phyloP scores from a whole-genome alignment of 2,329 filamentous ascomycete genomes.

The Whalleya microplaca region DNA sequence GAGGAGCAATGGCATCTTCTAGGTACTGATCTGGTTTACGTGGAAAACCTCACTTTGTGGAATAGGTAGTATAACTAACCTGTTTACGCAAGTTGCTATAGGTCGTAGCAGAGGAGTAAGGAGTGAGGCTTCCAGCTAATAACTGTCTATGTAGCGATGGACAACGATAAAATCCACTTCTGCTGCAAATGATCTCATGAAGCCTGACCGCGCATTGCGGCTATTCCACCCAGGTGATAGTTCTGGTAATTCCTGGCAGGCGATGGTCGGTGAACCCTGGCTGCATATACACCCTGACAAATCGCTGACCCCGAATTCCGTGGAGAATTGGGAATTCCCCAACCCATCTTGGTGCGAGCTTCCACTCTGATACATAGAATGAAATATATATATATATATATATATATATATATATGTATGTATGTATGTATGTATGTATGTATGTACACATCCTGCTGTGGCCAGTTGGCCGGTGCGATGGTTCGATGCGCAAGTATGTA shows the following conservation, averaged over 20 bases:
- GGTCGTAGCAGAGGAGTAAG: too few relatives aligned
- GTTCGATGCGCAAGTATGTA: background rate
- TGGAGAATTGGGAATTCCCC: background rate
- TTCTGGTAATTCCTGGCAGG: background rate
- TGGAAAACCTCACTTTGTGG: too few relatives aligned
- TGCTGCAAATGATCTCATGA: background rate
- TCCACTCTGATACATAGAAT: too few relatives aligned
- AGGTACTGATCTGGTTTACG: too few relatives aligned
- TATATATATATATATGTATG: too few relatives aligned
- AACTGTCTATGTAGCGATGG: background rate
- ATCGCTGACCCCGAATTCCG: background rate
- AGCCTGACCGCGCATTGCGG: background rate
- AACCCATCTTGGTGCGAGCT: too few relatives aligned
- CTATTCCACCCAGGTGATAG: background rate
- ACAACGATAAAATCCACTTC: background rate
- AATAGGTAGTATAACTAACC: too few relatives aligned
- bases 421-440: too few relatives aligned
- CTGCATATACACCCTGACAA: background rate
- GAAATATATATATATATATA: too few relatives aligned
- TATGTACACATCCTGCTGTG: background rate
- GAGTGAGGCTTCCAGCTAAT: background rate
- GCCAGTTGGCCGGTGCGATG: background rate
- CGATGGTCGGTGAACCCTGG: background rate
- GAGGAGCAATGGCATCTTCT: too few relatives aligned
- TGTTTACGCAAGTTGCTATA: too few relatives aligned